Percentiles rank a stretch among this genome's conserved stretches.
These are phyloP conservation scores for Leishmania aethiopica DNA, from an alignment of 208 protist species.

Conservation along the genomic window DNA sequence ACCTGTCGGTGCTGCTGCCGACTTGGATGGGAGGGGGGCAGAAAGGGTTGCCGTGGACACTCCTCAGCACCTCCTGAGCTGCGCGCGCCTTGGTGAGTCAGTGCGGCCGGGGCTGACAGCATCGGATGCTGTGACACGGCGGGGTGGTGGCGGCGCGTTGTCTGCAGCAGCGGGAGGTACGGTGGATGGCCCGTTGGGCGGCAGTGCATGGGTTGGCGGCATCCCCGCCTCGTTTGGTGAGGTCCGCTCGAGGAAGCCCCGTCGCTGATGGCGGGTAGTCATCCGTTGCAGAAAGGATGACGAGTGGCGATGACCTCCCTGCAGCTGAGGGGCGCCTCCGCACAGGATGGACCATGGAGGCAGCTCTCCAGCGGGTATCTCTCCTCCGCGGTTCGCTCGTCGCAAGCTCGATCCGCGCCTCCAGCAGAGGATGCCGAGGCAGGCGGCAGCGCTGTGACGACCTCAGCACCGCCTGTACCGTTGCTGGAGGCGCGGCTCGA, in stretches of 20 bases:
- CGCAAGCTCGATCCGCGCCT: background rate
- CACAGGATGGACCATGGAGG: background rate
- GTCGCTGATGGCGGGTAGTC: no score
- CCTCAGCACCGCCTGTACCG: background rate
- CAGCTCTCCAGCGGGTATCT: background rate
- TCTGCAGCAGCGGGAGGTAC: background rate
- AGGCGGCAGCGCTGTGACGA: background rate
- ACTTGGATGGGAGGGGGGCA: constrained; percentile 15
- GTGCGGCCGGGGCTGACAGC: constrained; percentile 16
- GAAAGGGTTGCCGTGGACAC: constrained; percentile 16
- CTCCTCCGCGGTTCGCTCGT: background rate
- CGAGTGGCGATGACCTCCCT: background rate
- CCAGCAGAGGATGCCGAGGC: background rate
- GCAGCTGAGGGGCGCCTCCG: background rate
- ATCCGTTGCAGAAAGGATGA: background rate
- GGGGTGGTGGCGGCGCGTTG: background rate
- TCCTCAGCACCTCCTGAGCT: constrained; percentile 20
- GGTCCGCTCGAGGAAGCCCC: background rate
- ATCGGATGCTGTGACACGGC: background rate
- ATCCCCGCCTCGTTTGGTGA: background rate
- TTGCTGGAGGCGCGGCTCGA: constrained; percentile 45
- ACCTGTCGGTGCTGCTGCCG: background rate
- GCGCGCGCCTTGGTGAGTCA: constrained; percentile 14
- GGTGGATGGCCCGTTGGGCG: background rate
- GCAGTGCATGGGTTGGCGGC: background rate